These are phyloP conservation scores for Euphorbia tirucalli DNA, from an alignment of 345 rosid genomes.

Conservation along the genomic window DNA sequence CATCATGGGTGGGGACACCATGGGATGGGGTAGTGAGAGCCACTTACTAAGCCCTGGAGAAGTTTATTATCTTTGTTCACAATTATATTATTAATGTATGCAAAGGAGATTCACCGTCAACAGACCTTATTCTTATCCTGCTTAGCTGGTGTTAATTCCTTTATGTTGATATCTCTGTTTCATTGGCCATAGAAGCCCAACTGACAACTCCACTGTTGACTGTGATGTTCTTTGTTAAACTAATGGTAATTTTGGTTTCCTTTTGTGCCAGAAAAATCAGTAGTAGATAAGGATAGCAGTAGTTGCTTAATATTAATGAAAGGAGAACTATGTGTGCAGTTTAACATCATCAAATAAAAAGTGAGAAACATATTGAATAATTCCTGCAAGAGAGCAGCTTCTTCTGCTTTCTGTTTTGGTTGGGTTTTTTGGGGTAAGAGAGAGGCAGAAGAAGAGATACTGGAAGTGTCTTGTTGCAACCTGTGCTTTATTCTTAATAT, in stretches of 20 bases:
- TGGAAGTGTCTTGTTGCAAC: neutral
- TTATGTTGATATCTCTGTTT: neutral
- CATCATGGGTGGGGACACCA: neutral
- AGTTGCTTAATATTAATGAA: neutral
- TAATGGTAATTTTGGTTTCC: neutral
- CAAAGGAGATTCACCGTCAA: neutral
- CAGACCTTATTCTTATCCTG: neutral
- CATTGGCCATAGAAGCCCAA: neutral
- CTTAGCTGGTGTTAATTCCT: neutral
- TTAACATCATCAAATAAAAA: neutral
- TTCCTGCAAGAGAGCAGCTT: neutral
- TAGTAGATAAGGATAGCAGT: neutral
- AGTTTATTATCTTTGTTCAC: neutral
- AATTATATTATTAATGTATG: neutral
- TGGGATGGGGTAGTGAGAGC: neutral
- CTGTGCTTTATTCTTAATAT: neutral
- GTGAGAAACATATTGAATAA: neutral
- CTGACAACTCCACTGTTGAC: neutral
- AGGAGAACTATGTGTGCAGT: neutral
- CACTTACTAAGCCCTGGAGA: neutral
- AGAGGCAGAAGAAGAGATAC: neutral
- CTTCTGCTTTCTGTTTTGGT: neutral
- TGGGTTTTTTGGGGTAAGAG: neutral
- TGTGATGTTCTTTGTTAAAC: neutral
- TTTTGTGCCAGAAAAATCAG: neutral